Evolutionary conservation across 2,329 filamentous ascomycete genomes (phyloP), one percentile per base, ranked within the genome.

Genomic region (Ceratocystis harringtonii): DNA sequence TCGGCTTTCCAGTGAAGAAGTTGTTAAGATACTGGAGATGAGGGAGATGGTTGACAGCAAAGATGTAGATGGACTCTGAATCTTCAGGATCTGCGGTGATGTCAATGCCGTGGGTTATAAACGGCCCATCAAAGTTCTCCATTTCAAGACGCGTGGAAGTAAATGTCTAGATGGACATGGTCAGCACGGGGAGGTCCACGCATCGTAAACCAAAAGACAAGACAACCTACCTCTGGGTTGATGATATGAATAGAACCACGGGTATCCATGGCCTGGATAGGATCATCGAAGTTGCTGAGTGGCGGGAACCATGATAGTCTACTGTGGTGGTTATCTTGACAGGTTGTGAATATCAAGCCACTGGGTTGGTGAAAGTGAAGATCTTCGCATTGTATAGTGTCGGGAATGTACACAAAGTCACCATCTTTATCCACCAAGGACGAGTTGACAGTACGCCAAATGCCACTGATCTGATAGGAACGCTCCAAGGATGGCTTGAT

Each of bases 71-170:
- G 0, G 80, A 73, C 0, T 75, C 70, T 1, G 72, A 44, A 1
- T 70, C 69, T 1, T 76, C 69, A 0, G 77, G 78, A 68, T 84
- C 81, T 2, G 75, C 71, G n/a, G 83, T 76, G 5, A 86, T 75
- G 66, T 84, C 82, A 68, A 86, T 82, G 1, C 84, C 84, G 68
- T 86, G 84, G 0, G 83, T 83, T 5, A 80, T 70, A 62, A 85
- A 84, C 0, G 81, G 76, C 0, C 76, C 76, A 1, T 77, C 67
- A 68, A 85, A 86, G 64, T 79, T 77, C 5, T 78, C 73, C 17
- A 85, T 76, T 0, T 70, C 68, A 2, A 86, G 74, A 25, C 78
- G 75, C 57, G 73, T 75, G 0, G 77, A 76, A 61, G 74, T 75
- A 69, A 78, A 71, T 1, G 77, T 81, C 79, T 82, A 17, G 32